Conservation (phyloP, 164 flowering plant genomes). For the Sextonia rubra region DNA sequence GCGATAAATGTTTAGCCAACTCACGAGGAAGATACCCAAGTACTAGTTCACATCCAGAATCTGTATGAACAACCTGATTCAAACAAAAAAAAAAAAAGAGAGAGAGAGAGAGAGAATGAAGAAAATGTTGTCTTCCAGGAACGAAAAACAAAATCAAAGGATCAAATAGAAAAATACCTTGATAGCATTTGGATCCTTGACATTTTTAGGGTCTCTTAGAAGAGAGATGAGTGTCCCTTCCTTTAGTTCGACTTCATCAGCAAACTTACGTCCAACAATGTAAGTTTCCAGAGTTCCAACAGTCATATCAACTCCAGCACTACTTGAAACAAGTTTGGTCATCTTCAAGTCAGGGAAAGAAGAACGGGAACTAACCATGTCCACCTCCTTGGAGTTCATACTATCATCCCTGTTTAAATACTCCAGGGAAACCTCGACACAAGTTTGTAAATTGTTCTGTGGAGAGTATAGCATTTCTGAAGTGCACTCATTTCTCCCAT, state of each 20-base stretch:
- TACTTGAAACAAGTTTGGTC: conserved; percentile 10
- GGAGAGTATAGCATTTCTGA: background rate
- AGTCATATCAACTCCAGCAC: conserved; percentile 22
- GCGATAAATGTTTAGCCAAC: conserved; percentile 69
- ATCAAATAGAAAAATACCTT: conserved; percentile 40
- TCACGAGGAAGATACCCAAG: conserved; percentile 81
- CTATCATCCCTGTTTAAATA: conserved; percentile 8
- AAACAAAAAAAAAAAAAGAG: conserved; percentile 15
- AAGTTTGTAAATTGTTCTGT: conserved; percentile 1
- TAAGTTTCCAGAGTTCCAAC: conserved; percentile 44
- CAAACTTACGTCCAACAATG: conserved; percentile 79
- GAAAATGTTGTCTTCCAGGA: background rate
- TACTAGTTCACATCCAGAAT: conserved; percentile 35
- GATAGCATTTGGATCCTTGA: conserved; percentile 76
- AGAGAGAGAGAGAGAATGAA: background rate
- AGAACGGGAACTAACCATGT: background rate
- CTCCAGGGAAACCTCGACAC: conserved; percentile 17
- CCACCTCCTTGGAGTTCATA: conserved; percentile 10
- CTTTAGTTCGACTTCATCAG: conserved; percentile 43
- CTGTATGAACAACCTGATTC: conserved; percentile 58
- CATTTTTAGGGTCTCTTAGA: conserved; percentile 61
- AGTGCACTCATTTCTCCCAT: background rate
- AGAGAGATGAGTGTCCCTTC: conserved; percentile 46
- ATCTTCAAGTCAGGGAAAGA: conserved; percentile 14
- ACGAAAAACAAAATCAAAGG: conserved; percentile 1